Evolutionary conservation across 768 basidiomycete species (phyloP).

Genomic region (Podaxis rugospora): DNA sequence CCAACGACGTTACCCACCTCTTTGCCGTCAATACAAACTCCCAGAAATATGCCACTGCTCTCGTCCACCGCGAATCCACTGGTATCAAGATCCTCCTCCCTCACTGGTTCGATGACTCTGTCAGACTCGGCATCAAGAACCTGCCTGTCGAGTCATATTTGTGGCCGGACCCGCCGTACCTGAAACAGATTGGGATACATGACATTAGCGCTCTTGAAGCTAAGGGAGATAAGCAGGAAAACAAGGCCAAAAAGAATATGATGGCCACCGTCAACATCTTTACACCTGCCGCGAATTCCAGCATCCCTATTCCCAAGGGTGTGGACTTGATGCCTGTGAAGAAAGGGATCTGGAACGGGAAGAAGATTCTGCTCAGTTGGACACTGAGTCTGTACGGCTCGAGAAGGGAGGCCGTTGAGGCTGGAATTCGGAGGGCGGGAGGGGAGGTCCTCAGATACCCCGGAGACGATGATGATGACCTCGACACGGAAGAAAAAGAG

Average conservation of each 20-base stretch:
- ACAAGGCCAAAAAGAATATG: slow-evolving; percentile 19
- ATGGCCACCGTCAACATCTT: slow-evolving; percentile 24
- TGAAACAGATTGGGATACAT: slow-evolving; percentile 23
- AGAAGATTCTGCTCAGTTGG: slow-evolving; percentile 56
- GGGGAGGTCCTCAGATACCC: slow-evolving; percentile 25
- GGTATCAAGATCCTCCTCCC: slow-evolving; percentile 73
- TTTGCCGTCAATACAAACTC: slow-evolving; percentile 56
- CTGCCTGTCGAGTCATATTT: slow-evolving; percentile 55
- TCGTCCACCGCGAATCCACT: slow-evolving; percentile 56
- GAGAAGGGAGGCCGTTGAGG: slow-evolving; percentile 51
- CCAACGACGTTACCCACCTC: slow-evolving; percentile 84
- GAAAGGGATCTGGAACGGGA: slow-evolving; percentile 48
- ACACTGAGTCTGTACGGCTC: slow-evolving; percentile 50
- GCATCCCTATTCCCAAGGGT: background rate
- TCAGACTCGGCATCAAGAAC: slow-evolving; percentile 48
- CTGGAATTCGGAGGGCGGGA: slow-evolving; percentile 57
- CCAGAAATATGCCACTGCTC: slow-evolving; percentile 46
- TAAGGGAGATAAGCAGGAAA: slow-evolving; percentile 16
- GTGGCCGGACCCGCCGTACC: slow-evolving; percentile 68
- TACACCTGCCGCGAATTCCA: slow-evolving; percentile 18
- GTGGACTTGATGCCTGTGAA: background rate
- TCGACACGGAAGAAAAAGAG: slow-evolving; percentile 15
- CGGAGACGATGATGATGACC: slow-evolving; percentile 21
- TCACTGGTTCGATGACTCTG: slow-evolving; percentile 87
- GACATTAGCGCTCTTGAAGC: slow-evolving; percentile 19